phyloP scores from a whole-genome alignment of 305 asterid species.

The Rubia tinctorum region DNA sequence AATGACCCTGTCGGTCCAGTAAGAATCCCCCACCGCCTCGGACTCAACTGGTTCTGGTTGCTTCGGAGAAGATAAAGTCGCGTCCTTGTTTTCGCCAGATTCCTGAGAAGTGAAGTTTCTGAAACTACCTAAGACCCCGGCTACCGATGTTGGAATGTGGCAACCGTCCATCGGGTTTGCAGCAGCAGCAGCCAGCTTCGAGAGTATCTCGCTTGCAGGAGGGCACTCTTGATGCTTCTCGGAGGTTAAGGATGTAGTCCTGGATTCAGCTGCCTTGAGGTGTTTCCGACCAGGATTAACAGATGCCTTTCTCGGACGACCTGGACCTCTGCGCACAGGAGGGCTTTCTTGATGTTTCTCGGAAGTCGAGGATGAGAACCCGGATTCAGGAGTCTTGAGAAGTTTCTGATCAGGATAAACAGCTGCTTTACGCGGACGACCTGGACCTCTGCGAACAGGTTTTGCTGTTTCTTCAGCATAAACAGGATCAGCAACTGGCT shows the following conservation, averaged over 20 bases:
- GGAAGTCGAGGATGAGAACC: too few relatives aligned
- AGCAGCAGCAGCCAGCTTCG: conserved; percentile 44
- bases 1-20: conserved; percentile 71
- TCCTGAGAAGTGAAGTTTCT: conserved; percentile 41
- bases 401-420: too few relatives aligned
- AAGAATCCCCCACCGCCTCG: conserved; percentile 51
- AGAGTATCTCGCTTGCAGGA: conserved; percentile 46
- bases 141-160: conserved; percentile 24
- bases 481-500: not conserved
- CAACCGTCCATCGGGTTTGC: conserved; percentile 43
- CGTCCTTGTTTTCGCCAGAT: conserved; percentile 10
- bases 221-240: conserved; percentile 30
- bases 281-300: not conserved
- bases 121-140: conserved; percentile 41
- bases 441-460: conserved; percentile 6
- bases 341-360: too few relatives aligned
- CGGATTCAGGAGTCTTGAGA: too few relatives aligned
- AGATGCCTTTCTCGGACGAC: not conserved
- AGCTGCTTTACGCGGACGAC: not conserved
- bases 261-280: not conserved
- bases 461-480: conserved; percentile 13
- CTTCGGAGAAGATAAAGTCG: conserved; percentile 13
- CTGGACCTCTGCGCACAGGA: conserved; percentile 9
- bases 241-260: conserved; percentile 3
- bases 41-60: conserved; percentile 20